These are phyloP conservation scores for Geranium brycei DNA, from an alignment of 345 rosid genomes.

Conservation along the genomic window DNA sequence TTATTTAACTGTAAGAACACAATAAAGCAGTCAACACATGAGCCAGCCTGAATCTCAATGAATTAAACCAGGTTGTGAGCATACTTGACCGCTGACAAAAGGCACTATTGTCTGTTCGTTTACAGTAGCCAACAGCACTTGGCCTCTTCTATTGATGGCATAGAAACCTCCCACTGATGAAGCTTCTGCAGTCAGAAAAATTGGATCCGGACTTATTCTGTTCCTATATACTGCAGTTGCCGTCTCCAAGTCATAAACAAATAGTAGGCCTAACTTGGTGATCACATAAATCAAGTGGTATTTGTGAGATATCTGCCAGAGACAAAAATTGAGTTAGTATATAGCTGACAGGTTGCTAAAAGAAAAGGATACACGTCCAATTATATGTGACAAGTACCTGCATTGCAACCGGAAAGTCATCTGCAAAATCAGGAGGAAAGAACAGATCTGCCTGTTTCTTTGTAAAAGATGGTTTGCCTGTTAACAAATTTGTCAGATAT, in stretches of 20 bases:
- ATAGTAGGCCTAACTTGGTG: conserved; percentile 72
- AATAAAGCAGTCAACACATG: neutral
- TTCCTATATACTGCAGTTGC: conserved; percentile 82
- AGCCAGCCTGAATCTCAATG: neutral
- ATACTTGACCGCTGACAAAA: conserved; percentile 80
- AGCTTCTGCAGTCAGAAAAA: conserved; percentile 88
- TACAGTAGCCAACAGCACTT: conserved; percentile 61
- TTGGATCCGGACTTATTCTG: conserved; percentile 93
- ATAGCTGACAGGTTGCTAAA: neutral
- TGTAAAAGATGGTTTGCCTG: conserved; percentile 89
- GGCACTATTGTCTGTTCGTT: conserved; percentile 78
- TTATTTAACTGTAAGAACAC: conserved; percentile 54
- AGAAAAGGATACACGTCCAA: neutral
- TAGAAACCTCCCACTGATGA: conserved; percentile 70
- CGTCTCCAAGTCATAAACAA: conserved; percentile 75
- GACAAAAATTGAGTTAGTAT: neutral
- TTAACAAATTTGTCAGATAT: conserved; percentile 6
- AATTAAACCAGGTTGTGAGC: conserved; percentile 12
- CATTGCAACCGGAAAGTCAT: conserved; percentile 99
- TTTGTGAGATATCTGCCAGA: conserved; percentile 66
- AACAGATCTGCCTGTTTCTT: conserved; percentile 98
- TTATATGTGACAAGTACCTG: conserved; percentile 41
- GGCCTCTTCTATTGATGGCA: conserved; percentile 52
- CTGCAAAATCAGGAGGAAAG: conserved; percentile 97
- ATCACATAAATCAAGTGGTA: conserved; percentile 63